Evolutionary conservation across 2,329 filamentous ascomycete species (phyloP).

Genomic region (Lojkania enalia): DNA sequence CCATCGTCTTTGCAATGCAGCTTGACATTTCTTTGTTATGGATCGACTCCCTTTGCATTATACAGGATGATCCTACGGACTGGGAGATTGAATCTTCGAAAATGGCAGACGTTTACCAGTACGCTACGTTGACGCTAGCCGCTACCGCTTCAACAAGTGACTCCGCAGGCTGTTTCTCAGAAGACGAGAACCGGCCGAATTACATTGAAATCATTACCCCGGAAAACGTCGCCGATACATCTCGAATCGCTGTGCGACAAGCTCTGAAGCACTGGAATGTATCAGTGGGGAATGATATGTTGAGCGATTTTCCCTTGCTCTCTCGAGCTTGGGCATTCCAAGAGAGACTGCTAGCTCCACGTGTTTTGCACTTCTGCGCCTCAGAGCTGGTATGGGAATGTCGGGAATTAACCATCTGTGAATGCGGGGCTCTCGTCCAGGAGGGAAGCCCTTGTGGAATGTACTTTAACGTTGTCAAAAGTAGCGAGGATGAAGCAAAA

Average conservation of each 20-base stretch:
- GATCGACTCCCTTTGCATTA: constrained; percentile 16
- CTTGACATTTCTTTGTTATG: constrained; percentile 11
- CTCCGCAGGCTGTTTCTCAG: constrained; percentile 4
- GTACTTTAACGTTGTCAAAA: constrained; percentile 9
- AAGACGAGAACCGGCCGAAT: neutral
- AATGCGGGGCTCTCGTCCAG: constrained; percentile 17
- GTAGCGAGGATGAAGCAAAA: constrained; percentile 8
- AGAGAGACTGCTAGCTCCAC: constrained; percentile 16
- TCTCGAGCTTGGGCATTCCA: constrained; percentile 13
- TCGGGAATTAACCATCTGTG: constrained; percentile 14
- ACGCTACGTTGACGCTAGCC: constrained; percentile 9
- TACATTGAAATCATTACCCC: constrained; percentile 1
- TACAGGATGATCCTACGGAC: constrained; percentile 17
- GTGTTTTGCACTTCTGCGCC: constrained; percentile 19
- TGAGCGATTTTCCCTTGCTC: constrained; percentile 6
- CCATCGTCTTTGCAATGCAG: constrained; percentile 2
- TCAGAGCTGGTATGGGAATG: constrained; percentile 26
- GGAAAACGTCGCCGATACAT: neutral
- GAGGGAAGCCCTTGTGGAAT: constrained; percentile 8
- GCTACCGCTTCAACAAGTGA: constrained; percentile 5
- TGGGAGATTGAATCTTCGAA: constrained; percentile 13
- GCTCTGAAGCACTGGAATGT: constrained; percentile 8
- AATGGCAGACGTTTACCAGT: constrained; percentile 9
- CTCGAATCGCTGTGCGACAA: constrained; percentile 4
- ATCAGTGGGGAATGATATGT: neutral